phyloP scores from a whole-genome alignment of 306 rosid genomes.

The Rubus idaeus region DNA sequence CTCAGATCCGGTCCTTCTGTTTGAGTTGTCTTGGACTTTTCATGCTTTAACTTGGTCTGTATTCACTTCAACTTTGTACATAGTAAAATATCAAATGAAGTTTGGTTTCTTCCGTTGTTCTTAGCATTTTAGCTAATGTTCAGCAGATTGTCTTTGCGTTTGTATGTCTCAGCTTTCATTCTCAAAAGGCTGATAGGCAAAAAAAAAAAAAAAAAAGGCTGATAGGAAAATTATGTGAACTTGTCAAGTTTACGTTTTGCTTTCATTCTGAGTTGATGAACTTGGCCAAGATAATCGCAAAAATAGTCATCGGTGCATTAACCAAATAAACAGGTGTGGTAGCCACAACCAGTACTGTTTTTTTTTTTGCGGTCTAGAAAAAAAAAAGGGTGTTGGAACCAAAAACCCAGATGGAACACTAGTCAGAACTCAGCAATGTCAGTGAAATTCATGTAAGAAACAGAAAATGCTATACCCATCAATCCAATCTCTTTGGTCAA shows the following conservation, averaged over 20 bases:
- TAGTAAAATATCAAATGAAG: slow-evolving; percentile 16
- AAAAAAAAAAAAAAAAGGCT: too few relatives aligned
- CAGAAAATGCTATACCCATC: too few relatives aligned
- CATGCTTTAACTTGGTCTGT: not conserved
- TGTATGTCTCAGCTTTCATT: not conserved
- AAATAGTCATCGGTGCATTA: not conserved
- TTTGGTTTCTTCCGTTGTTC: not conserved
- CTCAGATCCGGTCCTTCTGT: slow-evolving; percentile 86
- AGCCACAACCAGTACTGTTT: not conserved
- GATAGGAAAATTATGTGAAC: not conserved
- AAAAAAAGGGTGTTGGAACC: too few relatives aligned
- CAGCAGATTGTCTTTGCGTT: not conserved
- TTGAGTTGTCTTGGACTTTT: slow-evolving; percentile 31
- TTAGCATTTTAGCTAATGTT: not conserved
- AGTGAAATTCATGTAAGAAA: too few relatives aligned
- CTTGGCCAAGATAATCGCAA: not conserved
- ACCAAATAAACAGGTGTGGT: not conserved
- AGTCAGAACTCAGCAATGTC: too few relatives aligned
- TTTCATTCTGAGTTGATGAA: not conserved
- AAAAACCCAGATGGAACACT: too few relatives aligned
- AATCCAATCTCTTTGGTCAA: too few relatives aligned
- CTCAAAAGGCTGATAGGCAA: not conserved
- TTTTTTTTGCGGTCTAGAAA: too few relatives aligned
- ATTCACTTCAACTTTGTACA: slow-evolving; percentile 26
- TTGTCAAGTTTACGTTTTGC: not conserved